These are phyloP conservation scores for Candida methanosorbosa DNA, from an alignment of 805 yeast genomes.

Conservation along the genomic window DNA sequence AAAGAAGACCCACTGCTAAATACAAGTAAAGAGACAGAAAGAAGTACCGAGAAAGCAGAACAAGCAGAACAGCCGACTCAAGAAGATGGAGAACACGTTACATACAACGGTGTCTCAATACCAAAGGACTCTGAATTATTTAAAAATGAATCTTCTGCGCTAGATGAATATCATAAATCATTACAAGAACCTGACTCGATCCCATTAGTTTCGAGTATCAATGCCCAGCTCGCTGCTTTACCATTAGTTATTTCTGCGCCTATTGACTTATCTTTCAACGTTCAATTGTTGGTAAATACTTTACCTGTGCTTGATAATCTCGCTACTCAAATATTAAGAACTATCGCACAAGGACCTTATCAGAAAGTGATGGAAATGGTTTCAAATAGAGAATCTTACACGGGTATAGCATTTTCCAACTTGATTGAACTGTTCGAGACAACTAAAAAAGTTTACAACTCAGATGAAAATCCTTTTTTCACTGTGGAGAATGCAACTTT, in stretches of 20 bases:
- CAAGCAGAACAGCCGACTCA: too few relatives aligned
- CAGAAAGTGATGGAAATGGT: slow-evolving; percentile 68
- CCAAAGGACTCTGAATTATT: slow-evolving; percentile 26
- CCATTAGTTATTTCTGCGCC: slow-evolving; percentile 54
- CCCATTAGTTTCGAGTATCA: slow-evolving; percentile 10
- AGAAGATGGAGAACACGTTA: too few relatives aligned
- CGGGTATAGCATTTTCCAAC: slow-evolving; percentile 54
- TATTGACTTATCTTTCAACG: slow-evolving; percentile 46
- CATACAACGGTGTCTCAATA: slow-evolving; percentile 22
- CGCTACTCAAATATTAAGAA: slow-evolving; percentile 69
- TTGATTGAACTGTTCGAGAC: slow-evolving; percentile 72
- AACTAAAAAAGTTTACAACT: slow-evolving; percentile 57
- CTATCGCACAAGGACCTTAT: slow-evolving; percentile 66
- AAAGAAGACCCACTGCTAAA: too few relatives aligned
- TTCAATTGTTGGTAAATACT: slow-evolving; percentile 57
- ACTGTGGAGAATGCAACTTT: slow-evolving; percentile 63
- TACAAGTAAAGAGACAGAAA: too few relatives aligned
- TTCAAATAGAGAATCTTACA: slow-evolving; percentile 56
- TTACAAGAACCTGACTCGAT: background rate
- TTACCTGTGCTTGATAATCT: slow-evolving; percentile 75
- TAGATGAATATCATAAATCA: slow-evolving; percentile 4
- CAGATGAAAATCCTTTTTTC: slow-evolving; percentile 64
- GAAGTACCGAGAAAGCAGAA: too few relatives aligned
- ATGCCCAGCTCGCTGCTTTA: slow-evolving; percentile 50
- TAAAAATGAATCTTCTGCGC: slow-evolving; percentile 6